Evolutionary conservation across 768 basidiomycete genomes (phyloP).

Genomic region (Cyclocybe aegerita): DNA sequence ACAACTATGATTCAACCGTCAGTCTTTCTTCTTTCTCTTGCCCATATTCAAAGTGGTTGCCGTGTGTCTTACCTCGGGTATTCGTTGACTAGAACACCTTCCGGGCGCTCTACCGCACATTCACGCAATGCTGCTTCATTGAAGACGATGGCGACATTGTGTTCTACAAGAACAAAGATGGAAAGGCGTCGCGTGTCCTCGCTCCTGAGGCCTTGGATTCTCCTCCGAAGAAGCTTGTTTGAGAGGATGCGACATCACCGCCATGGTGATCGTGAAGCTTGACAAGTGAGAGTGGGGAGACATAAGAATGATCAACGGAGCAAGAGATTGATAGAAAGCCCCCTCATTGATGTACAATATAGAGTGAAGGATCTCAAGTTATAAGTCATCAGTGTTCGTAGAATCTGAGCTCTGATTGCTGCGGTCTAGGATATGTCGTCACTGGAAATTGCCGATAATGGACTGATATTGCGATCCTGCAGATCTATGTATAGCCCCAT

Average conservation of each 20-base stretch:
- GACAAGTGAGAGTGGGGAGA: background rate
- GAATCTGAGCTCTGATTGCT: too few relatives aligned
- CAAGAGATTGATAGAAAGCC: background rate
- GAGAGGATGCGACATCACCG: background rate
- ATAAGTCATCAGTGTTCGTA: too few relatives aligned
- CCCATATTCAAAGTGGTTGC: conserved; percentile 1
- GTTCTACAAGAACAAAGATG: conserved; percentile 59
- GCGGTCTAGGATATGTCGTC: too few relatives aligned
- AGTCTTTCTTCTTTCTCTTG: conserved; percentile 10
- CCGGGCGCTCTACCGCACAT: conserved; percentile 58
- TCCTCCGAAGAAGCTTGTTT: conserved; percentile 17
- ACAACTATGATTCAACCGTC: conserved; percentile 63
- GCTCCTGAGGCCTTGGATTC: conserved; percentile 19
- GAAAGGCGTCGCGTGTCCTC: conserved; percentile 36
- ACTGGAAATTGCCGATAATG: too few relatives aligned
- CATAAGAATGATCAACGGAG: background rate
- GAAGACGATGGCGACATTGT: conserved; percentile 63
- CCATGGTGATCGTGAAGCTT: background rate
- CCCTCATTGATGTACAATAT: too few relatives aligned
- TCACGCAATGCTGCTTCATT: conserved; percentile 61
- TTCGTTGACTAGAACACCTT: conserved; percentile 44
- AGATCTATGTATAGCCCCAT: too few relatives aligned
- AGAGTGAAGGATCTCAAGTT: too few relatives aligned
- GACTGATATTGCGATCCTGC: too few relatives aligned
- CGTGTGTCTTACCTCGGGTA: background rate